Conservation (phyloP, 176 grass and related monocot species). For the Bonia amplexicaulis region DNA sequence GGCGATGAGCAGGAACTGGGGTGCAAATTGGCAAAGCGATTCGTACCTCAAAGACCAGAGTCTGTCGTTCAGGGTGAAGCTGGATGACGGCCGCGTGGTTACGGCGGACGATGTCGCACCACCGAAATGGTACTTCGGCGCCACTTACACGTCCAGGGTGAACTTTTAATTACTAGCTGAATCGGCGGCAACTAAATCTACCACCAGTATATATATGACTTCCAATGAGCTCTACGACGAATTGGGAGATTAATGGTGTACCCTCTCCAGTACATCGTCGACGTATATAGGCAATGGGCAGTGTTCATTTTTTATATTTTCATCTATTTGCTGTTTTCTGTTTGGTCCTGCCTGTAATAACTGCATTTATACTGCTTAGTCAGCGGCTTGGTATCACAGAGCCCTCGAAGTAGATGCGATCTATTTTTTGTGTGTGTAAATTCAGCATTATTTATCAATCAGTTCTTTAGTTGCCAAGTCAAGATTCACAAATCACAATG, state of each 20-base stretch:
- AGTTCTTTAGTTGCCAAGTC: not conserved
- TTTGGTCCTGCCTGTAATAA: not conserved
- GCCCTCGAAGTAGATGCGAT: not conserved
- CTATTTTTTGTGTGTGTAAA: not conserved
- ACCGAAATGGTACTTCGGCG: constrained; percentile 49
- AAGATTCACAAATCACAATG: not conserved
- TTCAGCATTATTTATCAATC: not conserved
- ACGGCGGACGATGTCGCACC: constrained; percentile 32
- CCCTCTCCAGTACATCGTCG: not conserved
- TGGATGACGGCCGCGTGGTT: constrained; percentile 28
- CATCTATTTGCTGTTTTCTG: not conserved
- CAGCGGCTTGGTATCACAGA: constrained; percentile 20
- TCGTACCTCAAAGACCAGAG: constrained; percentile 51
- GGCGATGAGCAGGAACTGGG: constrained; percentile 59
- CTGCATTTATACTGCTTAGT: constrained; percentile 6
- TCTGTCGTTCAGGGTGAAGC: constrained; percentile 50
- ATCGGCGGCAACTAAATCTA: not conserved
- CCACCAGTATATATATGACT: constrained; percentile 16
- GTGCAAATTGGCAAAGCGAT: constrained; percentile 54
- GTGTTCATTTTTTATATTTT: not conserved
- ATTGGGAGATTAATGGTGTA: not conserved
- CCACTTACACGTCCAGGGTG: constrained; percentile 8
- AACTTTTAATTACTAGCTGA: constrained; percentile 23
- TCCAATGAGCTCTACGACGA: not conserved
- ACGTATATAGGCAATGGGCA: not conserved